phyloP scores from a whole-genome alignment of 2,329 filamentous ascomycete species.

The Sarocladium kiliense region DNA sequence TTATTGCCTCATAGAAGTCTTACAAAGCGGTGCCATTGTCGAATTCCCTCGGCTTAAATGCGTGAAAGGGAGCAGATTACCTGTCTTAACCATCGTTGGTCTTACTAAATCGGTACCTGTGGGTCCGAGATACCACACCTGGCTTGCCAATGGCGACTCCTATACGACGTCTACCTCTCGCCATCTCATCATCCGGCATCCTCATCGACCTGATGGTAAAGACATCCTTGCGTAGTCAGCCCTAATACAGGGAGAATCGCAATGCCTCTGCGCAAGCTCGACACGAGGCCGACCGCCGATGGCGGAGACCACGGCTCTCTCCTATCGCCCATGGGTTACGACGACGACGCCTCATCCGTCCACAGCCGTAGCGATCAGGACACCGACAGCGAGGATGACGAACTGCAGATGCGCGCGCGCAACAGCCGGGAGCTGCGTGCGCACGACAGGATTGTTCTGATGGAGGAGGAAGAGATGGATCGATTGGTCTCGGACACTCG shows the following conservation, averaged over 20 bases:
- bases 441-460: constrained; percentile 64
- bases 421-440: constrained; percentile 65
- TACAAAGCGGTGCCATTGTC: too few relatives aligned
- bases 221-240: background rate
- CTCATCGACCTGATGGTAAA: background rate
- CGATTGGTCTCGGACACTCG: constrained; percentile 51
- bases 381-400: constrained; percentile 71
- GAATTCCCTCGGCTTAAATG: too few relatives aligned
- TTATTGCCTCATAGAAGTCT: too few relatives aligned
- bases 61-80: too few relatives aligned
- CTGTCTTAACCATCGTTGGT: too few relatives aligned
- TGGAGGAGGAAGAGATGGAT: constrained; percentile 71
- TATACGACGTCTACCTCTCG: background rate
- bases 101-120: too few relatives aligned
- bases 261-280: constrained; percentile 19
- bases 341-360: constrained; percentile 64
- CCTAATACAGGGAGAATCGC: background rate
- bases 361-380: constrained; percentile 67
- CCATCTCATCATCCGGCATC: background rate
- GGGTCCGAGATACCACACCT: background rate
- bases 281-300: constrained; percentile 16
- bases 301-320: constrained; percentile 38
- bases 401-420: constrained; percentile 58
- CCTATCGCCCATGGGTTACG: constrained; percentile 59
- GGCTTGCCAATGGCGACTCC: background rate